Conservation (phyloP, 1,284 basidiomycete species). For the Pisolithus thermaeus region DNA sequence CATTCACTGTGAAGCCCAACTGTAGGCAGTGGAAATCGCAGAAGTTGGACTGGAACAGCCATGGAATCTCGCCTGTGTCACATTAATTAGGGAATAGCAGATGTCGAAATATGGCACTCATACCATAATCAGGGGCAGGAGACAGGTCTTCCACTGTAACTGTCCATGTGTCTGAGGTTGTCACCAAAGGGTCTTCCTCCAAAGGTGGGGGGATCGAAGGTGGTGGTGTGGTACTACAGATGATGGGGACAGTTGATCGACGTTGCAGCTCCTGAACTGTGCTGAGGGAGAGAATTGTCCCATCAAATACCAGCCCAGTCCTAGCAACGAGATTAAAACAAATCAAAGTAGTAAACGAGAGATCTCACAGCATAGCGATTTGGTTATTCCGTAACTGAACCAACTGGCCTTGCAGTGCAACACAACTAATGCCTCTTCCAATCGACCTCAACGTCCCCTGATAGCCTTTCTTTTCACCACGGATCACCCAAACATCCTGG, state of each 20-base stretch:
- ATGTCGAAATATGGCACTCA: background rate
- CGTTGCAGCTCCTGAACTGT: background rate
- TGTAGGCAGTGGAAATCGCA: too few species aligned
- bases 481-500: background rate
- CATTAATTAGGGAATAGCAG: background rate
- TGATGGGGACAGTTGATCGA: background rate
- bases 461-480: slow-evolving; percentile 2
- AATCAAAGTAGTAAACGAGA: background rate
- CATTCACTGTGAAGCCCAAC: background rate
- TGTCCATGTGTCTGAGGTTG: background rate
- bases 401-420: background rate
- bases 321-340: too few species aligned
- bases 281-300: too few species aligned
- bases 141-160: background rate
- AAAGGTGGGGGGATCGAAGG: background rate
- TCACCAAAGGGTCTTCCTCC: background rate
- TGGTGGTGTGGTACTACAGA: background rate
- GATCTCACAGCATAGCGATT: background rate
- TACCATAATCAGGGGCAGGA: background rate
- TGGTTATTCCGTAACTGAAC: background rate
- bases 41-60: too few species aligned
- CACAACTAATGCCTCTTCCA: background rate
- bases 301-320: too few species aligned
- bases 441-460: background rate
- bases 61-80: background rate